Evolutionary conservation across 73 alveolate species (phyloP).

Genomic region (Stentor coeruleus): DNA sequence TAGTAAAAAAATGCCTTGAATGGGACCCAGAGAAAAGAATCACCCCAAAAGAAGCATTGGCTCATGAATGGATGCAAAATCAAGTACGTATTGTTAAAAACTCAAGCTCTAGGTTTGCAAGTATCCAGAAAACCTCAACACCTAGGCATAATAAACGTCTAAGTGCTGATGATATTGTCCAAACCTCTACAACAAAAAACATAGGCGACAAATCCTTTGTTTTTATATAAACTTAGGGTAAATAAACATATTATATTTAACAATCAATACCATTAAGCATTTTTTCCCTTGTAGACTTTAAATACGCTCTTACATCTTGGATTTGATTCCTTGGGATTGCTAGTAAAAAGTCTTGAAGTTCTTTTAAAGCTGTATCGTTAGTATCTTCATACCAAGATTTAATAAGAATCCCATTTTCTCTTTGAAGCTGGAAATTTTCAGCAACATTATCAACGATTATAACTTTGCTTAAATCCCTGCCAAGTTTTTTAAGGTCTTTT

Average conservation of each 20-base stretch:
- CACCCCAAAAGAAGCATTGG: conserved; percentile 83
- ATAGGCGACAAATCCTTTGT: too few species aligned
- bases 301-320: conserved; percentile 54
- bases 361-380: conserved; percentile 57
- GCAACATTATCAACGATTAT: conserved; percentile 71
- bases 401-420: conserved; percentile 64
- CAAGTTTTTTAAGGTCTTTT: conserved; percentile 56
- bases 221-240: too few species aligned
- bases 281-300: conserved; percentile 51
- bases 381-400: conserved; percentile 65
- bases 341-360: conserved; percentile 43
- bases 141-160: neutral
- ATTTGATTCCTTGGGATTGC: conserved; percentile 51
- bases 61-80: conserved; percentile 68
- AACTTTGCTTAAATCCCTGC: conserved; percentile 52
- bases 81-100: neutral
- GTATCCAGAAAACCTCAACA: neutral
- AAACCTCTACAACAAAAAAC: too few species aligned
- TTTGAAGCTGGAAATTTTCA: conserved; percentile 61
- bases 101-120: neutral
- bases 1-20: conserved; percentile 72
- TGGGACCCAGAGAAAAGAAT: conserved; percentile 90
- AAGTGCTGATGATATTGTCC: too few species aligned
- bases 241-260: too few species aligned
- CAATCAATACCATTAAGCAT: conserved; percentile 26